Evolutionary conservation across 2,329 filamentous ascomycete species (phyloP).

Genomic region (Aaosphaeria pasadenensis): DNA sequence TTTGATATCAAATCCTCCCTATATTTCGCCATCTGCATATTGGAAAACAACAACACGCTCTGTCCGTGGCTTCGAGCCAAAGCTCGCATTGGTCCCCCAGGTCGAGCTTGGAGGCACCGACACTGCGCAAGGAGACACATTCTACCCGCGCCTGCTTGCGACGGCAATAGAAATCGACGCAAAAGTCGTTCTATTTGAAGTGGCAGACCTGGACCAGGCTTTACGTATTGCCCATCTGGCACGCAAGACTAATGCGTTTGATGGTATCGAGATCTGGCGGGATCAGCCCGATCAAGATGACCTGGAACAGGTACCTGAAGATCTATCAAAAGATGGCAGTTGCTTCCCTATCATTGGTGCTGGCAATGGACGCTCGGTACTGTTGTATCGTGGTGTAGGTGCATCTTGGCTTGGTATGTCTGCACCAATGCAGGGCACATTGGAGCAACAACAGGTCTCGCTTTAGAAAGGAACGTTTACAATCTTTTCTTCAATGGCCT

Average conservation of each 20-base stretch:
- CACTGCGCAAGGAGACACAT: constrained; percentile 49
- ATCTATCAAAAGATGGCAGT: background rate
- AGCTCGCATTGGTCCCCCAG: constrained; percentile 65
- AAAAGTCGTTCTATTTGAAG: constrained; percentile 64
- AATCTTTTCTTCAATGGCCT: no score
- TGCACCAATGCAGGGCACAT: background rate
- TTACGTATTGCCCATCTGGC: constrained; percentile 56
- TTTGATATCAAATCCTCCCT: constrained; percentile 86
- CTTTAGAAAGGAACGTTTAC: no score
- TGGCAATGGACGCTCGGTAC: constrained; percentile 44
- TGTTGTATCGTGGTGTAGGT: constrained; percentile 39
- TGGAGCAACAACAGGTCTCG: background rate
- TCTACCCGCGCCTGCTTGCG: constrained; percentile 65
- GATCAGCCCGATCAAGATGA: constrained; percentile 50
- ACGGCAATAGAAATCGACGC: constrained; percentile 52
- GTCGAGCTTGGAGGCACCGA: constrained; percentile 11
- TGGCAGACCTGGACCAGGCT: constrained; percentile 69
- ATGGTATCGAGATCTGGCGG: constrained; percentile 65
- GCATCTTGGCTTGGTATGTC: constrained; percentile 20
- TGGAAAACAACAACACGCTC: constrained; percentile 63
- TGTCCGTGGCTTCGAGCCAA: constrained; percentile 79
- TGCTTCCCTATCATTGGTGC: constrained; percentile 32
- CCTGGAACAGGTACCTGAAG: background rate
- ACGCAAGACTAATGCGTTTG: constrained; percentile 20
- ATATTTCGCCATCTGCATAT: constrained; percentile 69